Evolutionary conservation across 78 protist genomes (phyloP).

Genomic region (Dictyostelium citrinum): DNA sequence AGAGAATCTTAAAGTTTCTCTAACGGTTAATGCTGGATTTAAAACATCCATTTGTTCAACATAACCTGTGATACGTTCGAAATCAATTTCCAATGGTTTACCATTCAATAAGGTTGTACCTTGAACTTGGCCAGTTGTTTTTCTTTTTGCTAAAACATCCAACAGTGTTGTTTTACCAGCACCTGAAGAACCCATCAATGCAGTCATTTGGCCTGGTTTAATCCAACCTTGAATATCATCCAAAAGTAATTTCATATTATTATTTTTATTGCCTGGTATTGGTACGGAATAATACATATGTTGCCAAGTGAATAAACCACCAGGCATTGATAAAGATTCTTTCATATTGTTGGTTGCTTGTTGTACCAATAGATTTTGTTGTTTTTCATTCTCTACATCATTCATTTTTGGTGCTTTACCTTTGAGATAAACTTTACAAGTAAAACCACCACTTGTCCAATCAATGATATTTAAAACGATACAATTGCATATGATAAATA

Average conservation of each 20-base stretch:
- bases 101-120: constrained; percentile 83
- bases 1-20: constrained; percentile 71
- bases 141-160: constrained; percentile 87
- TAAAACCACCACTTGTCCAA: constrained; percentile 20
- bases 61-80: constrained; percentile 80
- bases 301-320: constrained; percentile 52
- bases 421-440: constrained; percentile 29
- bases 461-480: constrained; percentile 34
- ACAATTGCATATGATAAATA: neutral
- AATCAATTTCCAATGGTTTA: constrained; percentile 48
- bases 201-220: constrained; percentile 81
- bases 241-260: neutral
- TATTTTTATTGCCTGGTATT: constrained; percentile 24
- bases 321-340: constrained; percentile 16
- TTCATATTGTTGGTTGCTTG: constrained; percentile 16
- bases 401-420: constrained; percentile 75
- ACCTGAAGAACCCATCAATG: constrained; percentile 88
- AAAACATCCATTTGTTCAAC: constrained; percentile 83
- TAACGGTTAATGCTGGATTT: constrained; percentile 55
- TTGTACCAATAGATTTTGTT: constrained; percentile 12
- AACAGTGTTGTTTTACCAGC: constrained; percentile 93
- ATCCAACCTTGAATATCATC: constrained; percentile 52
- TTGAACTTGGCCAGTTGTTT: constrained; percentile 75
- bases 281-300: constrained; percentile 68
- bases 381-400: constrained; percentile 31